Percentiles rank a stretch among this genome's conserved stretches.
Conservation (phyloP, 148 eudicot species). For the Vaccinium macrocarpon region DNA sequence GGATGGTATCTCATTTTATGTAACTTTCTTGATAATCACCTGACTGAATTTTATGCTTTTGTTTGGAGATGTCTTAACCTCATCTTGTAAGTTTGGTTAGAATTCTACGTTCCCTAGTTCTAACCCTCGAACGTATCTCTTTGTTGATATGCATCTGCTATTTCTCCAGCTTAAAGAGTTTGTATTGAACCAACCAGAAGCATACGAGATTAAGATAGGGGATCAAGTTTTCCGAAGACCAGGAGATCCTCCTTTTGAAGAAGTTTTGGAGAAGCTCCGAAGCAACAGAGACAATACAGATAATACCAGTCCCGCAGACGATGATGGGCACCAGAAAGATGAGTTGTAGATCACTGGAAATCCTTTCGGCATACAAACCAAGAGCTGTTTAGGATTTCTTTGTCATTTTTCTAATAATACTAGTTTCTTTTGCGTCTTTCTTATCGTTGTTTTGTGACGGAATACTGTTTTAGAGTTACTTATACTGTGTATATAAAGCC, state of each 20-base stretch:
- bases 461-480: background rate
- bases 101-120: background rate
- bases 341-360: constrained; percentile 39
- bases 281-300: constrained; percentile 26
- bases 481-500: background rate
- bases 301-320: background rate
- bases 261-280: constrained; percentile 53
- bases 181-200: constrained; percentile 69
- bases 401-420: background rate
- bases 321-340: constrained; percentile 31
- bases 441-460: background rate
- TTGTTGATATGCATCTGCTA: background rate
- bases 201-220: constrained; percentile 90
- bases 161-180: constrained; percentile 65
- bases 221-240: constrained; percentile 71
- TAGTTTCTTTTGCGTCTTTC: background rate
- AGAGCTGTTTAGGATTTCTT: background rate
- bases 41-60: background rate
- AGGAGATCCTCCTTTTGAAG: constrained; percentile 89
- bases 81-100: background rate
- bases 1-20: background rate
- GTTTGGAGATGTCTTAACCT: background rate
- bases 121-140: background rate
- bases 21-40: background rate
- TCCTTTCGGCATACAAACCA: constrained; percentile 2